Evolutionary conservation across 257 asterid species (phyloP).

Genomic region (Salvia splendens): DNA sequence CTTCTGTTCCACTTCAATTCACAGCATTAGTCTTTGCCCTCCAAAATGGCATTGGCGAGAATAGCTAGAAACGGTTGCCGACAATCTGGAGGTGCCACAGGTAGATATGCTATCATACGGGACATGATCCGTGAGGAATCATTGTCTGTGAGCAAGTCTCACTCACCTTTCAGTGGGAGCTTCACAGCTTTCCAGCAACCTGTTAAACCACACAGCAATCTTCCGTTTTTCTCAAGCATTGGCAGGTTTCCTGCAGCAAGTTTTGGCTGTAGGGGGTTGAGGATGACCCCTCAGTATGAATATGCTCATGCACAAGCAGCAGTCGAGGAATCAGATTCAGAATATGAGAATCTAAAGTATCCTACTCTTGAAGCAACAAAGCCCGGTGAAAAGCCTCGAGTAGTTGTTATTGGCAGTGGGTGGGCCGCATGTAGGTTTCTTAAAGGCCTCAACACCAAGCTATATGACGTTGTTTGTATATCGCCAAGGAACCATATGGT

Average conservation of each 20-base stretch:
- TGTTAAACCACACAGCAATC: slow-evolving; percentile 30
- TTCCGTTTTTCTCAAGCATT: slow-evolving; percentile 38
- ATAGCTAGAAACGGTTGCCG: slow-evolving; percentile 61
- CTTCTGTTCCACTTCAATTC: slow-evolving; percentile 2
- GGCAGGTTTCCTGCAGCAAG: slow-evolving; percentile 29
- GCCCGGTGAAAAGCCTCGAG: slow-evolving; percentile 89
- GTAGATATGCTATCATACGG: slow-evolving; percentile 35
- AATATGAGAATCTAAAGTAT: slow-evolving; percentile 53
- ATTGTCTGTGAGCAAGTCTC: slow-evolving; percentile 31
- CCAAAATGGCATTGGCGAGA: slow-evolving; percentile 72
- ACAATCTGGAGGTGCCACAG: slow-evolving; percentile 46
- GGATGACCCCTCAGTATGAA: slow-evolving; percentile 52
- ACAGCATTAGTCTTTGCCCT: slow-evolving; percentile 19
- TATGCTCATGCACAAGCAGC: slow-evolving; percentile 57
- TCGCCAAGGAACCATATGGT: slow-evolving; percentile 98
- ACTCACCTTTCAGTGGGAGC: slow-evolving; percentile 28
- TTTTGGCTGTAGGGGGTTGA: slow-evolving; percentile 58
- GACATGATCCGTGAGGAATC: slow-evolving; percentile 31
- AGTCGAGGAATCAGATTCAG: slow-evolving; percentile 55
- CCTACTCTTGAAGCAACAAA: slow-evolving; percentile 86
- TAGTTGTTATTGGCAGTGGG: slow-evolving; percentile 89
- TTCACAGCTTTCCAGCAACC: slow-evolving; percentile 27
- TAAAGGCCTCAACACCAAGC: slow-evolving; percentile 70
- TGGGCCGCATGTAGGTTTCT: slow-evolving; percentile 99
- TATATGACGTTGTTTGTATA: slow-evolving; percentile 83